Evolutionary conservation across 1,284 basidiomycete species (phyloP), one percentile per base, ranked within the genome.

Genomic region (Coniferiporia sulphurascens): DNA sequence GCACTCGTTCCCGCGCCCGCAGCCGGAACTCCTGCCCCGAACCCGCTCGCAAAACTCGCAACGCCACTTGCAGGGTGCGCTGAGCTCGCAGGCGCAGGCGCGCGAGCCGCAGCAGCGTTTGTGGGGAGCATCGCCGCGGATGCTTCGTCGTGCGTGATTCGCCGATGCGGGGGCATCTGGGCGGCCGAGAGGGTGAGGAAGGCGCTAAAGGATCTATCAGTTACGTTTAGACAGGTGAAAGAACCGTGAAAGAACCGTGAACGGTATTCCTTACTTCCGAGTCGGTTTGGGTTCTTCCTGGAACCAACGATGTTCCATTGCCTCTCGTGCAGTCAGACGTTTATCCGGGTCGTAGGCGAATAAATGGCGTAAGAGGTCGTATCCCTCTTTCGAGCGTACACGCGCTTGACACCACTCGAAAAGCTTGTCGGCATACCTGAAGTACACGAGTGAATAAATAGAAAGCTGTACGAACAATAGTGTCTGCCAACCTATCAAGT

Each of bases 281-380:
- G 85, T 90, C 1, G 89, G 90, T 35, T 76, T 75, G 7, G 89
- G 89, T 1, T 90, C 89, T 69, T 91, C 87, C 43, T 81, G 76
- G 68, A 92, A 92, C 89, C 89, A 92, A 66, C 78, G 79, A 71
- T 98, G 95, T 13, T 78, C 77, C 1, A 99, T 74, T 0, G 93
- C 89, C 63, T 92, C 84, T 63, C 84, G 81, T 0, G 95, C 93
- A 0, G 89, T 93, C 43, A 98, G 79, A 13, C 97, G 81, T 64
- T 82, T 85, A 63, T 90, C 87, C 0, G 96, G 96, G 72, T 98
- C 94, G 74, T 95, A 99, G 22, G 85, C 83, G 69, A 98, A 95
- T 41, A 96, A 78, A 63, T 82, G 78, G 6, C 81, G 81, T n/a
- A 98, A 83, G 52, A 99, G 84, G 63, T 97, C 91, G 66, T 90